These are phyloP conservation scores for Neonectria ditissima DNA, from an alignment of 2,329 filamentous ascomycete species.

Conservation along the genomic window DNA sequence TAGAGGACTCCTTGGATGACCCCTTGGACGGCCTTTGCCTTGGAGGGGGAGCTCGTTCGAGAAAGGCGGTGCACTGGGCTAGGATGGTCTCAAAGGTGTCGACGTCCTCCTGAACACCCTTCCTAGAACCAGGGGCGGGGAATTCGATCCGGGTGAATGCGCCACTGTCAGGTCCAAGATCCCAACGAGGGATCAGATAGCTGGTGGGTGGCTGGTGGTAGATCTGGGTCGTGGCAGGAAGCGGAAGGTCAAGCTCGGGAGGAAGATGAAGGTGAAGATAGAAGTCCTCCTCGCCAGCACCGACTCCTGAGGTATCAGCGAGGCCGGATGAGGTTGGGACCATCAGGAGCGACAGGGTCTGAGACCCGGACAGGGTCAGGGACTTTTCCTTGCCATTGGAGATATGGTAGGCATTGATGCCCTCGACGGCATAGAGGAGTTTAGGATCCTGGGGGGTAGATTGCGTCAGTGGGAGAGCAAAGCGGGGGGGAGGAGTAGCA, in stretches of 20 bases:
- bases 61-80: slow-evolving; percentile 96
- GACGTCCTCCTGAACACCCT: slow-evolving; percentile 87
- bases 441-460: slow-evolving; percentile 65
- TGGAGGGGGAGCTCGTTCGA: slow-evolving; percentile 82
- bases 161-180: slow-evolving; percentile 86
- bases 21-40: slow-evolving; percentile 51
- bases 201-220: slow-evolving; percentile 94
- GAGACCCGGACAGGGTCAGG: slow-evolving; percentile 86
- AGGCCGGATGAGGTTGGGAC: slow-evolving; percentile 88
- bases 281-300: slow-evolving; percentile 86
- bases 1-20: neutral
- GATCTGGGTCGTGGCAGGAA: slow-evolving; percentile 96
- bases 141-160: slow-evolving; percentile 96
- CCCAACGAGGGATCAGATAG: slow-evolving; percentile 96
- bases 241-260: slow-evolving; percentile 90
- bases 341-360: slow-evolving; percentile 95
- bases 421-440: slow-evolving; percentile 78
- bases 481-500: neutral
- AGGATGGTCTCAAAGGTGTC: slow-evolving; percentile 98
- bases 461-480: slow-evolving; percentile 26
- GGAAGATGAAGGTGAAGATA: slow-evolving; percentile 96
- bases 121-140: slow-evolving; percentile 76
- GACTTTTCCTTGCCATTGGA: slow-evolving; percentile 86
- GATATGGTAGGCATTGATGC: slow-evolving; percentile 92
- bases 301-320: slow-evolving; percentile 65